Evolutionary conservation across 192 early-diverging fungal species (phyloP), one percentile per base, ranked within the genome.

Genomic region (Rhizoclosmatium globosum): DNA sequence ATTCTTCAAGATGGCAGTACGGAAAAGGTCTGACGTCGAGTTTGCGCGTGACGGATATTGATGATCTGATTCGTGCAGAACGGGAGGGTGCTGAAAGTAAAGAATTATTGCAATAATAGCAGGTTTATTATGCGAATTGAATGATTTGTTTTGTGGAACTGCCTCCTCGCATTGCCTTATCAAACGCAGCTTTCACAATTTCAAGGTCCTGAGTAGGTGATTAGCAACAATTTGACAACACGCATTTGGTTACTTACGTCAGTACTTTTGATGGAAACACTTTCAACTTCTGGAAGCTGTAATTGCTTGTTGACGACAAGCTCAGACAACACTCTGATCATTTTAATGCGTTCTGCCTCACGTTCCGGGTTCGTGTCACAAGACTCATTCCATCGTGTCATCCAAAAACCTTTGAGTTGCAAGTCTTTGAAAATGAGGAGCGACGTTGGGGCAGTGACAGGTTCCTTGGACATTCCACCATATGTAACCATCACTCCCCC

Each of bases 391-490:
- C 97, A 99, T 41, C 90, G 85, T 45, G 93, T 91, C 88, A 97
- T 93, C 96, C 96, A 99, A 85, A 95, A 99, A 21, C 96, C 97
- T 15, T 83, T 77, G 7, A 90, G 89, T 2, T 81, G 65, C 1
- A 99, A 74, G 44, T 96, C 90, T 74, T 92, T 94, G 83, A 99
- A 98, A 59, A 99, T 92, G 50, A 96, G 86, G 47, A 92, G 81
- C 38, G 92, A 92, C 45, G 96, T 94, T 9, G 95, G 94, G 66
- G 98, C 60, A 4, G 89, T 85, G n/a, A 99, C 76, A 9, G 97
- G 97, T 71, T 95, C 89, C 1, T 90, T 84, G 4, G 95, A 93
- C 96, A 99, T 98, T 56, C 92, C 96, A 46, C 97, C 96, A 79
- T 99, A 99, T 9, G 93, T 97, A 4, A 98, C 93, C 86, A 91